phyloP scores from a whole-genome alignment of 163 green algal genomes.

The Smithsoniella earleae region DNA sequence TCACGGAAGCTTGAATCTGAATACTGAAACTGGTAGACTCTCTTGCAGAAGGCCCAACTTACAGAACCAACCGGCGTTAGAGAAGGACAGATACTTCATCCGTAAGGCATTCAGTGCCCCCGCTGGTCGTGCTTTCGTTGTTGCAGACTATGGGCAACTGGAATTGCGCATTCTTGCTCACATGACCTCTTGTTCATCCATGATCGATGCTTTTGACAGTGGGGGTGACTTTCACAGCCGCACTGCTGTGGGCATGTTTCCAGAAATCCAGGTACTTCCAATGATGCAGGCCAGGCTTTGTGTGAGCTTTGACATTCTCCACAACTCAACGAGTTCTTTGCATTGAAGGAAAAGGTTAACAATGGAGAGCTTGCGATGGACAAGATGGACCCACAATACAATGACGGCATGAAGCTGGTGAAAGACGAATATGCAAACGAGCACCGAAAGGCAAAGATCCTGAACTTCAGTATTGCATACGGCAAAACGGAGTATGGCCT shows the following conservation, averaged over 20 bases:
- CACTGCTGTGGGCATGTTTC: slow-evolving; percentile 89
- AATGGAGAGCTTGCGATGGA: not conserved
- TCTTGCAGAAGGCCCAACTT: slow-evolving; percentile 81
- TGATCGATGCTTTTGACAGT: slow-evolving; percentile 75
- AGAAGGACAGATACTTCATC: slow-evolving; percentile 91
- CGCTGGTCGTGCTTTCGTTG: slow-evolving; percentile 68
- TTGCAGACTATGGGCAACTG: slow-evolving; percentile 97
- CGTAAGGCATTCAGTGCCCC: slow-evolving; percentile 82
- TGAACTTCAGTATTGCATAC: slow-evolving; percentile 99
- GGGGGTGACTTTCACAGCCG: slow-evolving; percentile 93
- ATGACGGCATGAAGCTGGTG: slow-evolving; percentile 58
- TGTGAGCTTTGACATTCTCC: too few species aligned
- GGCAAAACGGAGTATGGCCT: slow-evolving; percentile 94
- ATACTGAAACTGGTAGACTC: slow-evolving; percentile 88
- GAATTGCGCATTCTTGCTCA: slow-evolving; percentile 95
- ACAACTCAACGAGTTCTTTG: too few species aligned
- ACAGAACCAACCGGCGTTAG: slow-evolving; percentile 96
- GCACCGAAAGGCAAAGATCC: slow-evolving; percentile 56
- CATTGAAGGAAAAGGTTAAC: not conserved
- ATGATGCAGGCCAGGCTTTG: not conserved
- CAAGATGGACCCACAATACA: slow-evolving; percentile 28
- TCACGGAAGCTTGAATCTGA: slow-evolving; percentile 96
- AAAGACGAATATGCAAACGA: slow-evolving; percentile 87
- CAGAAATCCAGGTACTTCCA: not conserved
- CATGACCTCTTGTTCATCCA: slow-evolving; percentile 76